Conservation (phyloP, 768 basidiomycete genomes). For the Filobasidium floriforme region DNA sequence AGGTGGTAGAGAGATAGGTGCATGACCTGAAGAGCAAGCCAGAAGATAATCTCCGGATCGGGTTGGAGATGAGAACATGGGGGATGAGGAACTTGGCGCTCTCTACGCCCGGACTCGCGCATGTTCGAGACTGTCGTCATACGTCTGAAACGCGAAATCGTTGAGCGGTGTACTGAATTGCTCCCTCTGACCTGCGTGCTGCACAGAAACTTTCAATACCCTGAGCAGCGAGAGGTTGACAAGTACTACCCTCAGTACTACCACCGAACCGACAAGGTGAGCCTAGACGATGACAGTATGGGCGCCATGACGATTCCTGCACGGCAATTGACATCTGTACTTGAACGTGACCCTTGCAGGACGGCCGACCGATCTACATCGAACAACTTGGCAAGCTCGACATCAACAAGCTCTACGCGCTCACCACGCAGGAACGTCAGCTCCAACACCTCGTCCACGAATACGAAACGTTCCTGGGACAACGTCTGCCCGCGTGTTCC, state of each 20-base stretch:
- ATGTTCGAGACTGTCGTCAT: too few species aligned
- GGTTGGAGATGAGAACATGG: too few species aligned
- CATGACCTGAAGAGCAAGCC: too few species aligned
- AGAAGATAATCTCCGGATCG: too few species aligned
- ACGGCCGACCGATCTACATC: slow-evolving; percentile 91
- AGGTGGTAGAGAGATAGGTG: too few species aligned
- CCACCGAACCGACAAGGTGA: slow-evolving; percentile 87
- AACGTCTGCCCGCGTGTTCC: slow-evolving; percentile 69
- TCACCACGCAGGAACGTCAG: slow-evolving; percentile 80
- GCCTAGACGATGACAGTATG: too few species aligned
- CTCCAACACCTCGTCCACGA: slow-evolving; percentile 80
- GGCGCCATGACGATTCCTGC: too few species aligned
- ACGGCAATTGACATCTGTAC: not conserved
- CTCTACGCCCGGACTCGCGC: too few species aligned
- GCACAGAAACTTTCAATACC: slow-evolving; percentile 72
- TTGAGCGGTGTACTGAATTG: too few species aligned
- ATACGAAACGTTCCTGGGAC: slow-evolving; percentile 78
- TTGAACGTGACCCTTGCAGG: slow-evolving; percentile 49
- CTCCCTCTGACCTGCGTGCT: not conserved
- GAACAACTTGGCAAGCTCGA: slow-evolving; percentile 87
- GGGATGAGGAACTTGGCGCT: too few species aligned
- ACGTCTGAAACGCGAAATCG: too few species aligned
- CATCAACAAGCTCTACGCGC: slow-evolving; percentile 67
- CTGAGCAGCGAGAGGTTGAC: slow-evolving; percentile 72
- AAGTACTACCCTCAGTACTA: slow-evolving; percentile 94